phyloP scores from a whole-genome alignment of 75 land plant species.

The Cryptomeria japonica region DNA sequence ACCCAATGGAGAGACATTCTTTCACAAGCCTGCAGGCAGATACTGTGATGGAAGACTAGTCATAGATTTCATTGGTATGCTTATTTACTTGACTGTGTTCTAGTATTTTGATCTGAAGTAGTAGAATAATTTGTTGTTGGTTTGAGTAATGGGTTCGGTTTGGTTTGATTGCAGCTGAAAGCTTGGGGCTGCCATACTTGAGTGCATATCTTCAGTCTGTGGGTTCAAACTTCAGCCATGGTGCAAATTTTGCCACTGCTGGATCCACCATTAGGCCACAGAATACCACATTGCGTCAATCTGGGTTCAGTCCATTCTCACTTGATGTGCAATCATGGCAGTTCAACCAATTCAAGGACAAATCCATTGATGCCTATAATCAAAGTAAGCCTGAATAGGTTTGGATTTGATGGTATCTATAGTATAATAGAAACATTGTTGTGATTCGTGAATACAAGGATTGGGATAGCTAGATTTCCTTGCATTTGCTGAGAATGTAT shows the following conservation, averaged over 20 bases:
- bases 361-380: slow-evolving; percentile 17
- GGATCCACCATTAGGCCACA: slow-evolving; percentile 48
- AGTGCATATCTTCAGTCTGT: slow-evolving; percentile 55
- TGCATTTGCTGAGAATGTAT: background rate
- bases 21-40: slow-evolving; percentile 49
- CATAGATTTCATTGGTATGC: slow-evolving; percentile 62
- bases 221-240: slow-evolving; percentile 62
- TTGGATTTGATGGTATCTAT: background rate
- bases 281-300: slow-evolving; percentile 32
- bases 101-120: background rate
- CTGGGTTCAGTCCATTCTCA: slow-evolving; percentile 50
- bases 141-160: background rate
- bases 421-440: background rate
- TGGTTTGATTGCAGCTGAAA: background rate
- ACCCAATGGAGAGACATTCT: slow-evolving; percentile 57
- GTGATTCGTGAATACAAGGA: background rate
- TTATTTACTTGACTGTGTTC: background rate
- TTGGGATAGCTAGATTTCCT: background rate
- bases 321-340: slow-evolving; percentile 50
- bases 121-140: background rate
- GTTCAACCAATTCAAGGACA: slow-evolving; percentile 41
- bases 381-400: slow-evolving; percentile 30
- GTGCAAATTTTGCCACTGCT: slow-evolving; percentile 76
- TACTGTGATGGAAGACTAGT: slow-evolving; percentile 59
- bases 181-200: slow-evolving; percentile 49